Conservation (phyloP, 2,329 filamentous ascomycete genomes). For the Geosmithia putterillii region DNA sequence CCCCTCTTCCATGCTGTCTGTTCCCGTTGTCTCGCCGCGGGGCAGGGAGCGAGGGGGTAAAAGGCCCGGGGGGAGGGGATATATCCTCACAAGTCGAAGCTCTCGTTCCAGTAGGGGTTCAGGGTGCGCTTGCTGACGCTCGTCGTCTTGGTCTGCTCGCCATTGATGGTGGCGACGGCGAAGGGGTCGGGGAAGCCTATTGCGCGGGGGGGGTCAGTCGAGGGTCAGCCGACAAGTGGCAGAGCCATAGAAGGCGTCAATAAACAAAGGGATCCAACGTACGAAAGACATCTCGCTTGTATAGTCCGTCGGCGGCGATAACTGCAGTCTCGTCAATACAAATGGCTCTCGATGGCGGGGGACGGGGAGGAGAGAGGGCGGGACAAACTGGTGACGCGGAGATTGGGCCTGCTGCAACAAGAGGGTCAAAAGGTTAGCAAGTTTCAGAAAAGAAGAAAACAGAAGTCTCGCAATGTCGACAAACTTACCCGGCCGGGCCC, state of each 20-base stretch:
- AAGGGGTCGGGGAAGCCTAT: conserved; percentile 95
- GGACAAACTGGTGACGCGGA: conserved; percentile 79
- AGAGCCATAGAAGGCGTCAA: background rate
- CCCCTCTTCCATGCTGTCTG: background rate
- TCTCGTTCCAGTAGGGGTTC: conserved; percentile 99
- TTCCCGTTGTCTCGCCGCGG: background rate
- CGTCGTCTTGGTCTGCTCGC: conserved; percentile 97
- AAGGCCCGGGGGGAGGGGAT: too few species aligned
- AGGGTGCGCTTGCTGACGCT: conserved; percentile 93
- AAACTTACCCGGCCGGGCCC: conserved; percentile 2
- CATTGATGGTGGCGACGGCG: conserved; percentile 90
- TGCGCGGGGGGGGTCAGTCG: conserved; percentile 13
- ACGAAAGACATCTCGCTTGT: conserved; percentile 99
- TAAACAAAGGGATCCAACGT: conserved; percentile 27
- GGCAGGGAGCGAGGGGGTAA: background rate
- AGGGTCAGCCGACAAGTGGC: background rate
- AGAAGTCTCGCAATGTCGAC: too few species aligned
- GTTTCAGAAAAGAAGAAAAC: background rate
- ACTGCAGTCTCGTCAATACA: conserved; percentile 47
- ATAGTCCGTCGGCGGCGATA: conserved; percentile 95
- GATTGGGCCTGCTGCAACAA: conserved; percentile 58
- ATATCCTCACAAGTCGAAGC: conserved; percentile 79
- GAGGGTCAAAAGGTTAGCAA: background rate
- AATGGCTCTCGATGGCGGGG: conserved; percentile 4
- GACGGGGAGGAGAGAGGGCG: conserved; percentile 8